These are phyloP conservation scores for Hypoxylon sp. DNA, from an alignment of 2,329 filamentous ascomycete genomes.

Conservation along the genomic window DNA sequence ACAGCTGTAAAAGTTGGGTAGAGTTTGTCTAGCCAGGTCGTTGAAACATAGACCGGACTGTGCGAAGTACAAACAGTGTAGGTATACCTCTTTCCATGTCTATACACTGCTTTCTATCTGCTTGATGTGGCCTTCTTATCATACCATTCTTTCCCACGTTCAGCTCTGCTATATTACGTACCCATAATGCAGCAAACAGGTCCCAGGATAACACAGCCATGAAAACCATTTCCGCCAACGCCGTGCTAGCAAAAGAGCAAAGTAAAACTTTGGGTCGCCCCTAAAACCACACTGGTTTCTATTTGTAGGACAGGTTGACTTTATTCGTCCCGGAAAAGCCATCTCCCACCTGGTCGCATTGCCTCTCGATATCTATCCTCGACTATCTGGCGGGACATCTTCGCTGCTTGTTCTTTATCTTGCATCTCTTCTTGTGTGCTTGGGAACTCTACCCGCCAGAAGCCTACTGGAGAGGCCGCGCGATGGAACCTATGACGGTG, in stretches of 20 bases:
- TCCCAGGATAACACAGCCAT: background rate
- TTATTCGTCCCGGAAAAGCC: conserved; percentile 83
- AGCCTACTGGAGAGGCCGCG: conserved; percentile 80
- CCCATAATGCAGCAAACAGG: background rate
- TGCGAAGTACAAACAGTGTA: no score
- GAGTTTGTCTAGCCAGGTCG: no score
- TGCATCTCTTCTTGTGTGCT: conserved; percentile 79
- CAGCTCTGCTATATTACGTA: background rate
- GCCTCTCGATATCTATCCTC: conserved; percentile 82
- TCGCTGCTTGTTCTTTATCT: conserved; percentile 71
- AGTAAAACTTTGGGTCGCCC: conserved; percentile 9
- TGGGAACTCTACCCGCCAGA: conserved; percentile 91
- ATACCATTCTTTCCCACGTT: no score
- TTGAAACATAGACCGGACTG: no score
- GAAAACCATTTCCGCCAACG: background rate
- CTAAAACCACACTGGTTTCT: background rate
- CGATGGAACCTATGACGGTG: conserved; percentile 80
- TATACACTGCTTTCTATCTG: no score
- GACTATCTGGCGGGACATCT: conserved; percentile 69
- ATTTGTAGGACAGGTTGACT: background rate
- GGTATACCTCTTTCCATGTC: no score
- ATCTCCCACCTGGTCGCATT: conserved; percentile 77
- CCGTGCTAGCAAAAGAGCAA: conserved; percentile 16
- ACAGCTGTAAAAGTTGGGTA: no score
- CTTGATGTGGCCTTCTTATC: no score